These are phyloP conservation scores for Aureobasidium subglaciale DNA, from an alignment of 2,329 filamentous ascomycete species.

Conservation along the genomic window DNA sequence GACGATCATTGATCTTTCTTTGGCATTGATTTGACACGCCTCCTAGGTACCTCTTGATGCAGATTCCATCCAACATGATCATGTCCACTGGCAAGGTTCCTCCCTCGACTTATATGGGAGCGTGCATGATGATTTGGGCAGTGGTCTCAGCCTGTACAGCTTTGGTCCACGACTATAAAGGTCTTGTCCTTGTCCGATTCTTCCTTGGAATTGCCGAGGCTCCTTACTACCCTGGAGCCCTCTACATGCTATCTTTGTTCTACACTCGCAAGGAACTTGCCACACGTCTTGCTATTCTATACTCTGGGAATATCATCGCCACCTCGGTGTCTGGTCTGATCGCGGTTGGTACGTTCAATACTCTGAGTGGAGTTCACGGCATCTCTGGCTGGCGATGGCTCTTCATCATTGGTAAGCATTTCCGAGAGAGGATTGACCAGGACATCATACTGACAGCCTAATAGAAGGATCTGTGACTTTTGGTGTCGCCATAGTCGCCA, in stretches of 20 bases:
- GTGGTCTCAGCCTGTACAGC: constrained; percentile 46
- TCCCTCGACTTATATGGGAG: constrained; percentile 45
- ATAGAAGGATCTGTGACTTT: background rate
- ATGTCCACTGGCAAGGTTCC: constrained; percentile 36
- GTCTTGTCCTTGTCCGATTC: constrained; percentile 47
- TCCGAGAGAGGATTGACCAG: constrained; percentile 29
- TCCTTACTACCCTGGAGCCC: constrained; percentile 18
- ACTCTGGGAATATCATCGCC: constrained; percentile 34
- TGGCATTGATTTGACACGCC: too few relatives aligned
- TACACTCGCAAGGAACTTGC: constrained; percentile 34
- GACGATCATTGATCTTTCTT: constrained; percentile 45
- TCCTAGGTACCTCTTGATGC: constrained; percentile 47
- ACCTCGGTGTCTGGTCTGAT: constrained; percentile 37
- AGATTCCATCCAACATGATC: constrained; percentile 50
- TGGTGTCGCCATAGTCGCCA: background rate
- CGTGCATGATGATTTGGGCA: constrained; percentile 51
- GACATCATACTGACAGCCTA: background rate
- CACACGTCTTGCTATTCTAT: constrained; percentile 32
- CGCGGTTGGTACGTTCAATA: constrained; percentile 29
- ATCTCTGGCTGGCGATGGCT: constrained; percentile 38
- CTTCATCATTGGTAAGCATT: constrained; percentile 37
- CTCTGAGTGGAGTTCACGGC: constrained; percentile 34
- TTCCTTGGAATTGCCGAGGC: constrained; percentile 50
- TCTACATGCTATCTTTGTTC: constrained; percentile 31
- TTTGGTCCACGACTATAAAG: constrained; percentile 39